Conservation (phyloP, 1,284 basidiomycete species). For the Hortiboletus rubellus region DNA sequence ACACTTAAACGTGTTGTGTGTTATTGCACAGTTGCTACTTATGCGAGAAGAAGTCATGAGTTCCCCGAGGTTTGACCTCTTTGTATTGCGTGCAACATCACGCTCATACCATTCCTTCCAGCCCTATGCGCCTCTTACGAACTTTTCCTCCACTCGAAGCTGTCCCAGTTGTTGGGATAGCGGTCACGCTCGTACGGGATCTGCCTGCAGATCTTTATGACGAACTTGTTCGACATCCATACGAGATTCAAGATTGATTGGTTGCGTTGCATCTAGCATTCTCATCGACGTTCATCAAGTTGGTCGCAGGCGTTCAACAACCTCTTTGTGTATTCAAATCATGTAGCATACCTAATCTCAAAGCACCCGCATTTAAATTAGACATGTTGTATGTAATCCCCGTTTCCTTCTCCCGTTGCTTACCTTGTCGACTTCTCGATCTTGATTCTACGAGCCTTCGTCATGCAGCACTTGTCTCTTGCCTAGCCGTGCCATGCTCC, state of each 20-base stretch:
- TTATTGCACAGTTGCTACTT: constrained; percentile 90
- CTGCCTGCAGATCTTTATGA: constrained; percentile 87
- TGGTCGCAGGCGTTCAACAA: constrained; percentile 13
- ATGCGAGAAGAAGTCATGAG: constrained; percentile 89
- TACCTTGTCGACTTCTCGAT: not conserved
- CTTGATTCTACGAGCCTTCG: not conserved
- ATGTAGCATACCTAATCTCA: constrained; percentile 28
- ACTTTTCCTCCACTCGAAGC: constrained; percentile 93
- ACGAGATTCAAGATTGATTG: constrained; percentile 48
- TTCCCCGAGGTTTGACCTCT: constrained; percentile 66
- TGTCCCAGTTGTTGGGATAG: constrained; percentile 84
- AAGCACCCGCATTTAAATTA: not conserved
- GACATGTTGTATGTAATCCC: constrained; percentile 19
- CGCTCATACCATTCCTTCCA: constrained; percentile 37
- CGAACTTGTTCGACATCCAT: constrained; percentile 90
- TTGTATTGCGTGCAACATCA: not conserved
- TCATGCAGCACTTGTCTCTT: not conserved
- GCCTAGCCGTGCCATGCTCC: not conserved
- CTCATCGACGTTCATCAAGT: constrained; percentile 1
- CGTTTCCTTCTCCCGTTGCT: not conserved
- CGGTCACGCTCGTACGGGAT: constrained; percentile 90
- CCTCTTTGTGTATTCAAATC: constrained; percentile 12
- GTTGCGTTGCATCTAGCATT: not conserved
- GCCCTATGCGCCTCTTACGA: constrained; percentile 94
- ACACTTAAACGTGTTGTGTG: constrained; percentile 93